phyloP scores from a whole-genome alignment of 352 stramenopile genomes.

The Thraustochytrium striatum region DNA sequence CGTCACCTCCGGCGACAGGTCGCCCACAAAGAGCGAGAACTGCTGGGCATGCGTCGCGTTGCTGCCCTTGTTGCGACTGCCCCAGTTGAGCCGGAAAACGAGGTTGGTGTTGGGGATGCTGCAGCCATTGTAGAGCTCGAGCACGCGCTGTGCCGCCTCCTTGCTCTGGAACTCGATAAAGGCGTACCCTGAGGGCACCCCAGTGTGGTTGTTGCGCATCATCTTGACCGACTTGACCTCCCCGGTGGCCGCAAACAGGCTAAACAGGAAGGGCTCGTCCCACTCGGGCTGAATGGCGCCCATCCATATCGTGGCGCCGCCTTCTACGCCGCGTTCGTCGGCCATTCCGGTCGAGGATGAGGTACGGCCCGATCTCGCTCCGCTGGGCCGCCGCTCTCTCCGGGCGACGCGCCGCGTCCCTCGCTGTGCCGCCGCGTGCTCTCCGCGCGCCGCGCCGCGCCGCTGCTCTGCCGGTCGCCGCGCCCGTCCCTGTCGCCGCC shows the following conservation, averaged over 20 bases:
- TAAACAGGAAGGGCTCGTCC: constrained; percentile 77
- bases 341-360: not conserved
- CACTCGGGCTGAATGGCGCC: constrained; percentile 80
- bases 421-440: not conserved
- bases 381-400: not conserved
- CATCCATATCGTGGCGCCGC: constrained; percentile 70
- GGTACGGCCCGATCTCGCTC: not conserved
- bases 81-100: constrained; percentile 82
- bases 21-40: constrained; percentile 83
- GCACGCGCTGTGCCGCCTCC: constrained; percentile 70
- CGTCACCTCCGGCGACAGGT: constrained; percentile 78
- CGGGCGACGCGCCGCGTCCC: not conserved
- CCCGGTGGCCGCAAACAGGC: constrained; percentile 71
- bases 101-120: constrained; percentile 59
- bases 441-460: too few relatives aligned
- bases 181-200: constrained; percentile 76
- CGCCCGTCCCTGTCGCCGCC: not conserved
- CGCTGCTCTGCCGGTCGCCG: not conserved
- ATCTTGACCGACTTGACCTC: constrained; percentile 73
- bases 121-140: constrained; percentile 77
- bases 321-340: not conserved
- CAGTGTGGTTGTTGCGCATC: constrained; percentile 80
- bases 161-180: constrained; percentile 81
- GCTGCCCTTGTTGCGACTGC: constrained; percentile 70
- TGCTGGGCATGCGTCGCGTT: constrained; percentile 60